Conservation (phyloP, 1,284 basidiomycete genomes). For the Sphaerobolus stellatus region DNA sequence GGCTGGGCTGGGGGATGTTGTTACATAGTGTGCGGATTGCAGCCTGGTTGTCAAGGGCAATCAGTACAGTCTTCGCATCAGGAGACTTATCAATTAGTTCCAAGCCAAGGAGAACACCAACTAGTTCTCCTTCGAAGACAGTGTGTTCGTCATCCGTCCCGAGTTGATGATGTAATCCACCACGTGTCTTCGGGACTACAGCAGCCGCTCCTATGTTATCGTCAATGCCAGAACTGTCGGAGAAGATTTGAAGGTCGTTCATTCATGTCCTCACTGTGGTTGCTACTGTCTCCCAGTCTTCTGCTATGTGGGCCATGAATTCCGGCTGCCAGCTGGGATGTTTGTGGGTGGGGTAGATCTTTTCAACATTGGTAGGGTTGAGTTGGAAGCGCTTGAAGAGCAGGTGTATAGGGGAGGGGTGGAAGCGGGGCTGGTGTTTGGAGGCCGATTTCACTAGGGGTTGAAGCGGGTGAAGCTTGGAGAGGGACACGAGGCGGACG, state of each 20-base stretch:
- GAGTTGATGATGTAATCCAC: no score
- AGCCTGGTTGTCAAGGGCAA: not conserved
- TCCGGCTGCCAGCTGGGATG: not conserved
- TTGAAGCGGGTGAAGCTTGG: not conserved
- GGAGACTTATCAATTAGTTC: not conserved
- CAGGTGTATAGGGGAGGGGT: not conserved
- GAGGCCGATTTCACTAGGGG: not conserved
- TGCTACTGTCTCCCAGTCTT: not conserved
- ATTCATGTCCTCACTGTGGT: not conserved
- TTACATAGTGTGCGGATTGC: not conserved
- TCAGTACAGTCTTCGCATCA: not conserved
- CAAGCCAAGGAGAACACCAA: not conserved
- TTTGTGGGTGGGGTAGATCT: not conserved
- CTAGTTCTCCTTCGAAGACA: not conserved
- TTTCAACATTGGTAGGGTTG: not conserved
- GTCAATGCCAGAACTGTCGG: not conserved
- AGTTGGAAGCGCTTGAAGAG: not conserved
- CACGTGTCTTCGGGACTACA: no score
- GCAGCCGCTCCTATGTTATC: not conserved
- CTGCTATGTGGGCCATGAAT: not conserved
- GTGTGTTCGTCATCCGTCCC: not conserved
- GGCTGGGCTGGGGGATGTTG: not conserved
- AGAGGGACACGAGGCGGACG: not conserved
- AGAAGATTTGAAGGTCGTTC: not conserved
- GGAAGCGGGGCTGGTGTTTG: not conserved